These are phyloP conservation scores for Silene noctiflora DNA, from an alignment of 179 eudicot species.

Conservation along the genomic window DNA sequence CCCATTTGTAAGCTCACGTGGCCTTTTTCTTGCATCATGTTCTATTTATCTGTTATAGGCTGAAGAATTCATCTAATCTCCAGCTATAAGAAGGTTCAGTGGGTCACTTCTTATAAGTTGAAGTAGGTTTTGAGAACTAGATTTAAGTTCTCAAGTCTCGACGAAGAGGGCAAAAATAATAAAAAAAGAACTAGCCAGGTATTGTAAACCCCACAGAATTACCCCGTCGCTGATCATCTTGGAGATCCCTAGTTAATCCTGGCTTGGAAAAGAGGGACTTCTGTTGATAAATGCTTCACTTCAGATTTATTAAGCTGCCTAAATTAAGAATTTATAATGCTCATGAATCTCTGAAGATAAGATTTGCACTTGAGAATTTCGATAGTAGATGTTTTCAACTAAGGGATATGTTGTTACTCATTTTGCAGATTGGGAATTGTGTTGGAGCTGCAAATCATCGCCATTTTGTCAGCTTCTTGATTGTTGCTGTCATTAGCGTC, in stretches of 20 bases:
- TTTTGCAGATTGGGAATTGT: constrained; percentile 90
- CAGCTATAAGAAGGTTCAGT: background rate
- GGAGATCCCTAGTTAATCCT: too few species aligned
- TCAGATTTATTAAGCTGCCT: too few species aligned
- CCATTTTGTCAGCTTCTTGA: constrained; percentile 66
- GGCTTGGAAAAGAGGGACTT: too few species aligned
- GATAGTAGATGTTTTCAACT: background rate
- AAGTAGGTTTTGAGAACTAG: background rate
- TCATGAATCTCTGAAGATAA: background rate
- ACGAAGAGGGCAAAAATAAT: too few species aligned
- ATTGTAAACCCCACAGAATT: too few species aligned
- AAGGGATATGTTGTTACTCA: background rate
- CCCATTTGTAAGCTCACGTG: constrained; percentile 77
- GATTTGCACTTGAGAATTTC: background rate
- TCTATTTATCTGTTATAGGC: background rate
- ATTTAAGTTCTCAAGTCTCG: background rate
- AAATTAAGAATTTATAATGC: too few species aligned
- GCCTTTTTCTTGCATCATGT: background rate
- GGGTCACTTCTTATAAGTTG: background rate
- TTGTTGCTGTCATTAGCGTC: constrained; percentile 63
- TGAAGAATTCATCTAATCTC: too few species aligned
- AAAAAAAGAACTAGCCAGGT: too few species aligned
- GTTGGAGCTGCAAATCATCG: constrained; percentile 90
- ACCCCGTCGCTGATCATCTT: too few species aligned
- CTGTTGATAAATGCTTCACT: too few species aligned